Evolutionary conservation across 257 asterid species (phyloP), one percentile per base, ranked within the genome.

Genomic region (Solanum lignicaule): DNA sequence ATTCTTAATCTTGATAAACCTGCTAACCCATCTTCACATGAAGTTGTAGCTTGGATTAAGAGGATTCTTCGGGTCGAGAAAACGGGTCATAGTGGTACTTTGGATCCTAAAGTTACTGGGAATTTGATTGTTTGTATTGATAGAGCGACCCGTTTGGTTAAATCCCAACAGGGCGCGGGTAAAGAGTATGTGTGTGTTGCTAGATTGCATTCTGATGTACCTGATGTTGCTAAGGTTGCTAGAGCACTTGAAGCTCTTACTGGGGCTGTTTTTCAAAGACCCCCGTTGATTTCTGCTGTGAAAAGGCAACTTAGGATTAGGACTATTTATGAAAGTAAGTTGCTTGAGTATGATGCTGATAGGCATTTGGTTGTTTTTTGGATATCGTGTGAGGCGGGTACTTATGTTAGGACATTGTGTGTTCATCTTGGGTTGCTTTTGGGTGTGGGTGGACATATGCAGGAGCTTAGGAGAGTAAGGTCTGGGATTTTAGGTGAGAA

Each of bases 351-450:
- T 82, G 99, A 96, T 74, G 93, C 88, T 9, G 94, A 88, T 87
- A 93, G 90, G 90, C 98, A 96, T 89, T 90, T 96, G 92, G 98
- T 94, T 87, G 98, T 96, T 69, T 96, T 96, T 88, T 96, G 99
- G 99, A 95, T 96, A 87, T 94, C 98, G 0, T 96, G 99, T 78
- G 99, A 96, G 94, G 99, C 99, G 23, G 99, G 99, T 16, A 96
- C 99, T 5, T 96, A 96, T 85, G 99, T 96, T 78, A 91, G 99
- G 91, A 96, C 99, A 0, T 76, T 96, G 94, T 96, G 99, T 88
- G 99, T 96, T 62, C 99, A 96, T 92, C 92, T 96, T 92, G 99
- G 99, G 38, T 90, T 96, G 85, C 88, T 96, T 84, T 90, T 96
- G 95, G 99, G 99, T 38, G 99, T 96, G 62, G 99, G 99, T 7